Base-by-base conservation (phyloP, 352 stramenopile species). In the Phytophthora capsici region DNA sequence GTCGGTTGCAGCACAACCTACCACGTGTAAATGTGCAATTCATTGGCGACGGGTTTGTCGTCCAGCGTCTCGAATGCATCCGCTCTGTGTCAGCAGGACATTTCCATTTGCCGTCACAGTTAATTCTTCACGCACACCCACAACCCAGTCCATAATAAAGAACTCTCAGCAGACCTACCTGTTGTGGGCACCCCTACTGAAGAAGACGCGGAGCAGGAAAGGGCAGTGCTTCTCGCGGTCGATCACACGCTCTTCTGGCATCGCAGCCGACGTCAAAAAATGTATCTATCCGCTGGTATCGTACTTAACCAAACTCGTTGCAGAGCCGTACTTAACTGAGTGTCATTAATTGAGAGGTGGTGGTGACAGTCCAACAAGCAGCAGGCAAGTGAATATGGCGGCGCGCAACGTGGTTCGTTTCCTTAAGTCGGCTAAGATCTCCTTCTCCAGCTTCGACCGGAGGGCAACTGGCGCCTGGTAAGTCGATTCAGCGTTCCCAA, bases 321-420 rank as follows among this genome's bases (percentile, higher is more conserved):
- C 19, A 4, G 14, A 25, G 6, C 20, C 20, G 32, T 25, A 57
- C 22, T 57, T 57, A 38, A 57, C 9, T 17, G 23, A 44, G n/a
- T 38, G 16, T 28, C 3, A 3, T 17, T 22, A 5, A 45, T 63
- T 62, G 63, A 68, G 64, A 28, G 25, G 25, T 45, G 64, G 63
- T 72, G 63, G 64, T 63, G 50, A 32, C 43, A 71, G 44, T 58
- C 36, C 40, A 69, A 57, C 32, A 48, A 37, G 22, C 45, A 73
- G 19, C 41, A 55, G 28, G 28, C 28, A 41, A 41, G 56, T 7
- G 23, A 78, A 43, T 32, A 95, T 95, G 87, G 84, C 87, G 49
- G 84, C 87, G 58, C 83, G 79, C 58, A 93, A 95, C 75, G 73
- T 91, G 57, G 77, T 94, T 66, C 87, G 87, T 53, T 95, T 95